phyloP scores from a whole-genome alignment of 2,329 filamentous ascomycete species.

The Alternaria alternata region DNA sequence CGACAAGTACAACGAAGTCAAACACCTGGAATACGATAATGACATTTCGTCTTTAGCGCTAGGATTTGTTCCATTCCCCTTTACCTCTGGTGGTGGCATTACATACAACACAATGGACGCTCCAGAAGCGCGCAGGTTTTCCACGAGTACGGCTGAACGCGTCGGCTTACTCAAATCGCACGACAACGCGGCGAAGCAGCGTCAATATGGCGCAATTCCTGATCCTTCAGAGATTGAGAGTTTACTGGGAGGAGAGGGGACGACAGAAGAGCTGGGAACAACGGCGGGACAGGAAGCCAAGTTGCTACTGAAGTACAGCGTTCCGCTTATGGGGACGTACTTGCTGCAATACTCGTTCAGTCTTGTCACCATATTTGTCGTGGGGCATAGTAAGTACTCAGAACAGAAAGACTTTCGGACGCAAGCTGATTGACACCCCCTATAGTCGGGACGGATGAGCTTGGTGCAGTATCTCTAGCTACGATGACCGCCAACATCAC shows the following conservation, averaged over 20 bases:
- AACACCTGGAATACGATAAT: slow-evolving; percentile 16
- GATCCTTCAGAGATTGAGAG: slow-evolving; percentile 40
- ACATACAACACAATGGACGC: slow-evolving; percentile 42
- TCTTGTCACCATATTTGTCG: slow-evolving; percentile 61
- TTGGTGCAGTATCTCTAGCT: slow-evolving; percentile 62
- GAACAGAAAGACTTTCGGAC: background rate
- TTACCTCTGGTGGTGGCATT: slow-evolving; percentile 28
- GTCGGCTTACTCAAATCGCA: slow-evolving; percentile 36
- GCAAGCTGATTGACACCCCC: background rate
- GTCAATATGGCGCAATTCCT: slow-evolving; percentile 40
- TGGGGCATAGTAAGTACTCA: slow-evolving; percentile 54
- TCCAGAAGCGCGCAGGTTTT: slow-evolving; percentile 42
- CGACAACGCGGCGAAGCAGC: slow-evolving; percentile 26
- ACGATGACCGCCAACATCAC: slow-evolving; percentile 64
- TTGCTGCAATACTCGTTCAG: slow-evolving; percentile 63
- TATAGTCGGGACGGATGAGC: slow-evolving; percentile 58
- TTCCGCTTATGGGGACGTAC: slow-evolving; percentile 63
- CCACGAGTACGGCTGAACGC: slow-evolving; percentile 36
- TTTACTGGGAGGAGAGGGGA: slow-evolving; percentile 32
- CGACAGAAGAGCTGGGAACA: slow-evolving; percentile 32
- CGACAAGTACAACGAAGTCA: background rate
- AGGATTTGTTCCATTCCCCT: slow-evolving; percentile 31
- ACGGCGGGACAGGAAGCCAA: slow-evolving; percentile 41
- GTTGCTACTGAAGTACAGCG: slow-evolving; percentile 54
- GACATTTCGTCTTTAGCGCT: slow-evolving; percentile 39